phyloP scores from a whole-genome alignment of 768 basidiomycete genomes.

The Termitomyces sp. region DNA sequence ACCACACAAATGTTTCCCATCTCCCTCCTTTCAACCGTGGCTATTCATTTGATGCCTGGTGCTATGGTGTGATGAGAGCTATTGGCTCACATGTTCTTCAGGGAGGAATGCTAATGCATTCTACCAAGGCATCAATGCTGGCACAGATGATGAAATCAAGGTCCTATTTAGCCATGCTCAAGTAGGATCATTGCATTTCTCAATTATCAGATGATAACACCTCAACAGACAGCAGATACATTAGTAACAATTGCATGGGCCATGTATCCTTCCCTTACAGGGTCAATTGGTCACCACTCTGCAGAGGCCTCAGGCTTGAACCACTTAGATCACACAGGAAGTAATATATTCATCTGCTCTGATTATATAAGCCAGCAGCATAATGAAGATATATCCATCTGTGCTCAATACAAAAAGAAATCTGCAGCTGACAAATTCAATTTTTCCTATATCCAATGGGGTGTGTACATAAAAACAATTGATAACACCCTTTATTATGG shows the following conservation, averaged over 20 bases:
- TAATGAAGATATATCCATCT: background rate
- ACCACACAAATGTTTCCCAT: background rate
- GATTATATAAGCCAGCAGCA: constrained; percentile 3
- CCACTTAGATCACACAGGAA: background rate
- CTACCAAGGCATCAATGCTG: no score
- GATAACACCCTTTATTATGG: background rate
- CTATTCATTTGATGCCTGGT: background rate
- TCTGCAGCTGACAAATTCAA: background rate
- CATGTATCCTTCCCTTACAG: background rate
- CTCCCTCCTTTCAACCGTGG: background rate
- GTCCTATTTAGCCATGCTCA: constrained; percentile 3
- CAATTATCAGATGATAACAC: background rate
- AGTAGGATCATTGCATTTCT: background rate
- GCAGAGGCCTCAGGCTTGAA: no score
- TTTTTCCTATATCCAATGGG: background rate
- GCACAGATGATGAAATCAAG: background rate
- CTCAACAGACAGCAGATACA: background rate
- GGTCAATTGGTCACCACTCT: no score
- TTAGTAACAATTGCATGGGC: background rate
- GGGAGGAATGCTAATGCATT: no score
- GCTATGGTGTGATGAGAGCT: constrained; percentile 3
- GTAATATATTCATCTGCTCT: background rate
- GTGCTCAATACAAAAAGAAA: constrained; percentile 1
- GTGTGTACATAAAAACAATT: background rate
- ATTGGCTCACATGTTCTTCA: constrained; percentile 1